Base-by-base conservation (phyloP, 768 basidiomycete species). In the Mycena haematopus region DNA sequence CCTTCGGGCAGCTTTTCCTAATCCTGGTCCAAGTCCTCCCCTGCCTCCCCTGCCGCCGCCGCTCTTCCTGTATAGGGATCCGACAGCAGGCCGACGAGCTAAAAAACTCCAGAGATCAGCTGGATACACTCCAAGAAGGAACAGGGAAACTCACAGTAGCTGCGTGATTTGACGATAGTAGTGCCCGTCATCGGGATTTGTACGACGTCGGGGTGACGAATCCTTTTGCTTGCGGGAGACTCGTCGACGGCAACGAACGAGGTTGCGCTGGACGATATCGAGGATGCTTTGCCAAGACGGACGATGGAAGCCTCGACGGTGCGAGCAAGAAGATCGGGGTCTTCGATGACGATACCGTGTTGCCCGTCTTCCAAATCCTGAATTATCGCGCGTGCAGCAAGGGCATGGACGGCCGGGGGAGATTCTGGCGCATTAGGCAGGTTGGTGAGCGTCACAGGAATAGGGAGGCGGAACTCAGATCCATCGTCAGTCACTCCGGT, bases 201-300 rank as follows among this genome's bases (percentile, higher is more conserved):
- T 27, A 58, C 35, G 22, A 56, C 19, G 19, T 38, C 50, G 15
- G 58, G 54, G 5, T 44, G 53, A 42, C 38, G 45, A 14, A 53
- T n/a, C n/a, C 33, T 29, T 3, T 31, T 17, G 31, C 52, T 55
- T 19, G 49, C 3, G 15, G 36, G 40, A 35, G 55, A 44, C 33
- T 62, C 64, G 40, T 68, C 64, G 31, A 68, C 67, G 15, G 67
- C 67, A 14, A 68, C 56, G 42, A 66, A 66, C 19, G 65, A 66
- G 3, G 65, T 66, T 7, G 49, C 52, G 15, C 56, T 40, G 15
- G 67, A 68, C 3, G 60, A 57, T 29, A 68, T 60, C 15, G 58
- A 65, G 35, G 60, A 68, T 7, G 44, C n/a, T 31, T 57, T 68
- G 8, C 58, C 67, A 7, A 68, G 61, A 7, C 67, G 63, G 17